Conservation (phyloP, 805 yeast genomes). For the Candida michaelii region DNA sequence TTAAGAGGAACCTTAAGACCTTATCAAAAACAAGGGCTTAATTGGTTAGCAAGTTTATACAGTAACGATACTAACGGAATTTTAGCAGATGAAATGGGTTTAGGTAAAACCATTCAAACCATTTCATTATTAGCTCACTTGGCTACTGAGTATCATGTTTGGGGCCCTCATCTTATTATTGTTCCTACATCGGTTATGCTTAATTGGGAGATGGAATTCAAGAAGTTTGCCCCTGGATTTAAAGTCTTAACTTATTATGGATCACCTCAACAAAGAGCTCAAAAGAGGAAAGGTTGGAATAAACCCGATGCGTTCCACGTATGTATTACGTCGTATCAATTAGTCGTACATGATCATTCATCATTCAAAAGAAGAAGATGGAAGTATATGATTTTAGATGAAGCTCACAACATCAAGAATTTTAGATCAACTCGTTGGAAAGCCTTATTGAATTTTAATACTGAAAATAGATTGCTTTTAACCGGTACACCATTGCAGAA, state of each 20-base stretch:
- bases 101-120: conserved; percentile 96
- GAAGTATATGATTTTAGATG: conserved; percentile 96
- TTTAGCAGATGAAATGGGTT: conserved; percentile 98
- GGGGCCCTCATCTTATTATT: conserved; percentile 98
- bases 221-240: conserved; percentile 96
- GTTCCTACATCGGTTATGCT: conserved; percentile 97
- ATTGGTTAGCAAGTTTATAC: conserved; percentile 94
- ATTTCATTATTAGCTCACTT: conserved; percentile 81
- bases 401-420: conserved; percentile 96
- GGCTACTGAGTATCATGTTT: conserved; percentile 88
- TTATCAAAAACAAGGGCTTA: conserved; percentile 93
- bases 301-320: conserved; percentile 94
- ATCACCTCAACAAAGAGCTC: conserved; percentile 93
- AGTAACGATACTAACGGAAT: conserved; percentile 94
- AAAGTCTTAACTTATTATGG: conserved; percentile 95
- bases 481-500: conserved; percentile 98
- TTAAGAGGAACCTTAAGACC: conserved; percentile 82
- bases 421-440: conserved; percentile 97
- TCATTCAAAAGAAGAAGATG: conserved; percentile 89
- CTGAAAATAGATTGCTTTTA: conserved; percentile 79
- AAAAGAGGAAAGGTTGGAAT: conserved; percentile 97
- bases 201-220: conserved; percentile 99
- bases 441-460: conserved; percentile 88
- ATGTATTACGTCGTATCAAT: conserved; percentile 94
- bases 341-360: conserved; percentile 96